Conservation (phyloP, 2,329 filamentous ascomycete genomes). For the Hymenoscyphus salicellus region DNA sequence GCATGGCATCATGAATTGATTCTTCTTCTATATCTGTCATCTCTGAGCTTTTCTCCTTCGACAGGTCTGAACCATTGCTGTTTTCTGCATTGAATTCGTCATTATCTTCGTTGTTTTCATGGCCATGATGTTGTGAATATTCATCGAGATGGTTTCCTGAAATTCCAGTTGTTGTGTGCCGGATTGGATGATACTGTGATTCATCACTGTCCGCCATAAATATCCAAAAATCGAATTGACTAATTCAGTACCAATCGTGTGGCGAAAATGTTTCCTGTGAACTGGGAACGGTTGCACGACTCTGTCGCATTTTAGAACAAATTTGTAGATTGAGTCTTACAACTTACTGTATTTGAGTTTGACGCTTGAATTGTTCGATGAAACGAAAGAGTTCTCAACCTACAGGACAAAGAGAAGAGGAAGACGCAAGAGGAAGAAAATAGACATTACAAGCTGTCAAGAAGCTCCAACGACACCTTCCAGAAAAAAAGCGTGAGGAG, state of each 20-base stretch:
- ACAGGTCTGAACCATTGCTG: slow-evolving; percentile 1
- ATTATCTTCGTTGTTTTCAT: background rate
- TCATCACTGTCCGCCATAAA: background rate
- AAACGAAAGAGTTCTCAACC: background rate
- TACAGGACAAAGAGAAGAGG: background rate
- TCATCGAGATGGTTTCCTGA: slow-evolving; percentile 11
- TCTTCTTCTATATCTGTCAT: slow-evolving; percentile 5
- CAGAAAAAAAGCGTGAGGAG: background rate
- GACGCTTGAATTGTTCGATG: background rate
- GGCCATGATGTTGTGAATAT: slow-evolving; percentile 1
- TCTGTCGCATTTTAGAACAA: background rate
- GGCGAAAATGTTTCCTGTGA: background rate
- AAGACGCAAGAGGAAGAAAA: background rate
- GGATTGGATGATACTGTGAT: too few species aligned
- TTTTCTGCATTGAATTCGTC: background rate
- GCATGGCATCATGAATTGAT: slow-evolving; percentile 8
- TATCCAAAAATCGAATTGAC: background rate
- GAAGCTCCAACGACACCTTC: background rate
- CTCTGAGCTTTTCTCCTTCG: background rate
- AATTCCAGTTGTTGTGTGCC: background rate
- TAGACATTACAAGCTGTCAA: background rate
- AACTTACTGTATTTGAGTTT: too few species aligned
- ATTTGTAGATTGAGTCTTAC: too few species aligned
- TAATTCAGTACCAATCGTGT: background rate
- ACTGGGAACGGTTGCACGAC: background rate